A percentile compares a stretch with the other conserved stretches of the same genome.
Evolutionary conservation across 441 rosid genomes (phyloP).

Genomic region (Breynia disticha): DNA sequence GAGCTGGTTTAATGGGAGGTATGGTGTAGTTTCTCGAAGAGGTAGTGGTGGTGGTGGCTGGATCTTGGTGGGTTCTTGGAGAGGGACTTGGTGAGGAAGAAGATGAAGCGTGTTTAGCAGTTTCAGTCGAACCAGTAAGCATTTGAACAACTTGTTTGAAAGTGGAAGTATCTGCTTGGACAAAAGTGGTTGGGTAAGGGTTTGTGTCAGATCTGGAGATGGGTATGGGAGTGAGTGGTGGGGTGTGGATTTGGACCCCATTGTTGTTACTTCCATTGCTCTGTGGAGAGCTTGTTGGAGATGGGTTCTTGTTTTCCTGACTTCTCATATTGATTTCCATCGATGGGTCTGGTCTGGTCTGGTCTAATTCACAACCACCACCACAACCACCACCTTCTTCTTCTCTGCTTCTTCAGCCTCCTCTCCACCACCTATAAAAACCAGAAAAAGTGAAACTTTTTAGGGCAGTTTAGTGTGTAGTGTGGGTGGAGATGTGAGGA

Average conservation of each 20-base stretch:
- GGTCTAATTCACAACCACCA: no score
- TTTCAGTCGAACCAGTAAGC: slow-evolving; percentile 78
- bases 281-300: slow-evolving; percentile 41
- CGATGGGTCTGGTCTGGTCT: slow-evolving; percentile 5
- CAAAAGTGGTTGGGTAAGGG: slow-evolving; percentile 92
- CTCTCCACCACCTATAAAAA: slow-evolving; percentile 5
- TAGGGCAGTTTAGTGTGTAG: no score
- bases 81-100: slow-evolving; percentile 17
- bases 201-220: slow-evolving; percentile 69
- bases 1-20: slow-evolving; percentile 53
- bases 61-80: slow-evolving; percentile 27
- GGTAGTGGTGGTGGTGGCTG: neutral
- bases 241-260: slow-evolving; percentile 39
- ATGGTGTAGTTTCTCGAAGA: slow-evolving; percentile 31
- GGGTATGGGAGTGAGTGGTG: slow-evolving; percentile 42
- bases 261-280: slow-evolving; percentile 31
- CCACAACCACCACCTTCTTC: neutral
- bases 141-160: slow-evolving; percentile 96
- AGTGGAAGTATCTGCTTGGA: slow-evolving; percentile 78
- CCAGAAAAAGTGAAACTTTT: neutral
- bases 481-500: no score
- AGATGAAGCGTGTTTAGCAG: slow-evolving; percentile 44
- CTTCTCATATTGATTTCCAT: slow-evolving; percentile 33
- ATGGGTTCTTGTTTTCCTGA: slow-evolving; percentile 33
- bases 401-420: no score